Conservation (phyloP, 2,329 filamentous ascomycete genomes). For the Mycosphaerella sp. region DNA sequence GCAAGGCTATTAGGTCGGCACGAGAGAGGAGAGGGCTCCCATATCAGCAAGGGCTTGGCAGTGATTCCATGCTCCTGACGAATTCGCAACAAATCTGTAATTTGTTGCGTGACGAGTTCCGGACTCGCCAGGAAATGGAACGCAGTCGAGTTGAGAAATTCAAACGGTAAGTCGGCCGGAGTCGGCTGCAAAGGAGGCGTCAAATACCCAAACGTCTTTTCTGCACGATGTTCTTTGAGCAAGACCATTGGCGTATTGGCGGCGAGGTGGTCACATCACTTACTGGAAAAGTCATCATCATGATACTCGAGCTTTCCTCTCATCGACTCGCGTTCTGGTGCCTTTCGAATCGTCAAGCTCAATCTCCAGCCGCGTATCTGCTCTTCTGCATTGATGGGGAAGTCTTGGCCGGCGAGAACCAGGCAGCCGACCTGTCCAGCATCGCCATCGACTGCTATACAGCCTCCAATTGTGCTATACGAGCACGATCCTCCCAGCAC, state of each 20-base stretch:
- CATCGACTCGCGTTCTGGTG: conserved; percentile 3
- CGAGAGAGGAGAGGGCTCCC: conserved; percentile 27
- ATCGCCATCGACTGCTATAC: conserved; percentile 5
- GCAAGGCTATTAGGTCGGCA: conserved; percentile 22
- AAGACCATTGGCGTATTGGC: not conserved
- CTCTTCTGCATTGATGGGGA: conserved; percentile 8
- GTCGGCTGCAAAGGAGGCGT: conserved; percentile 12
- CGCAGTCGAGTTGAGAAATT: conserved; percentile 10
- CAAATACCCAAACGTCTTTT: conserved; percentile 12
- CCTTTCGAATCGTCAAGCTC: conserved; percentile 5
- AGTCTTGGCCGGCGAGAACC: conserved; percentile 14
- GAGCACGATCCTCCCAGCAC: conserved; percentile 10
- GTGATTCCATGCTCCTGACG: conserved; percentile 5
- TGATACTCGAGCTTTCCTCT: conserved; percentile 13
- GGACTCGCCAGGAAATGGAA: conserved; percentile 28
- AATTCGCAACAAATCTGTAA: conserved; percentile 9
- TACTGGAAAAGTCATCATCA: conserved; percentile 8
- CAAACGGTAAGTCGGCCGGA: conserved; percentile 7
- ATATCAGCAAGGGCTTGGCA: conserved; percentile 21
- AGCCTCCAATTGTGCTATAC: conserved; percentile 12
- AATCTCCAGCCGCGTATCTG: conserved; percentile 9
- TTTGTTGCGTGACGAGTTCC: conserved; percentile 16
- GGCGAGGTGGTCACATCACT: not conserved
- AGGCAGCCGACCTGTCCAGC: conserved; percentile 6
- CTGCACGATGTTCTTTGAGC: conserved; percentile 1